These are phyloP conservation scores for Candida broadrunensis DNA, from an alignment of 805 yeast species.

Conservation along the genomic window DNA sequence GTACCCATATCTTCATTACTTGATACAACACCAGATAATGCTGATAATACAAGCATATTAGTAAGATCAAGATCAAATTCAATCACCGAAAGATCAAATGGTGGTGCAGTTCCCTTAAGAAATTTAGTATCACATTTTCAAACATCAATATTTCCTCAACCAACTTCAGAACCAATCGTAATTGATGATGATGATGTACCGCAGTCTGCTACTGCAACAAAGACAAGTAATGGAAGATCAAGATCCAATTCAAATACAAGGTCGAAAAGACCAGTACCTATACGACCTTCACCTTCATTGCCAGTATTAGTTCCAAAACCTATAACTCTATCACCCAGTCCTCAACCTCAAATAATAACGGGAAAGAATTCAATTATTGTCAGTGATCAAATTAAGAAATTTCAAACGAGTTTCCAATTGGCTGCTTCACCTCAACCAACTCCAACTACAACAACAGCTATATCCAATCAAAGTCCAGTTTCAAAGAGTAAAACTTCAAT, in stretches of 20 bases:
- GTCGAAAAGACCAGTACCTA: slow-evolving; percentile 6
- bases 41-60: not conserved
- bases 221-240: not conserved
- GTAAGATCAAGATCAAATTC: not conserved
- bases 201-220: not conserved
- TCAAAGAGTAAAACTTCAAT: slow-evolving; percentile 40
- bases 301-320: slow-evolving; percentile 18
- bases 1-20: slow-evolving; percentile 33
- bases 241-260: not conserved
- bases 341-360: slow-evolving; percentile 7
- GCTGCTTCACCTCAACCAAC: slow-evolving; percentile 4
- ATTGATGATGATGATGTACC: slow-evolving; percentile 5
- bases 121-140: slow-evolving; percentile 30
- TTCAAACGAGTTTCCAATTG: slow-evolving; percentile 28
- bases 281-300: slow-evolving; percentile 9
- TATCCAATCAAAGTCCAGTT: slow-evolving; percentile 22
- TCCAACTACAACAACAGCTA: slow-evolving; percentile 1
- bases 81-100: not conserved
- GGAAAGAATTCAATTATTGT: not conserved
- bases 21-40: slow-evolving; percentile 12
- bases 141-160: slow-evolving; percentile 17
- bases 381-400: slow-evolving; percentile 26
- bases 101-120: slow-evolving; percentile 7
- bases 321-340: not conserved
- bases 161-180: not conserved